A percentile compares a stretch with the other conserved stretches of the same genome.
phyloP scores from a whole-genome alignment of 2,329 filamentous ascomycete species.

The Colletotrichum sp. region DNA sequence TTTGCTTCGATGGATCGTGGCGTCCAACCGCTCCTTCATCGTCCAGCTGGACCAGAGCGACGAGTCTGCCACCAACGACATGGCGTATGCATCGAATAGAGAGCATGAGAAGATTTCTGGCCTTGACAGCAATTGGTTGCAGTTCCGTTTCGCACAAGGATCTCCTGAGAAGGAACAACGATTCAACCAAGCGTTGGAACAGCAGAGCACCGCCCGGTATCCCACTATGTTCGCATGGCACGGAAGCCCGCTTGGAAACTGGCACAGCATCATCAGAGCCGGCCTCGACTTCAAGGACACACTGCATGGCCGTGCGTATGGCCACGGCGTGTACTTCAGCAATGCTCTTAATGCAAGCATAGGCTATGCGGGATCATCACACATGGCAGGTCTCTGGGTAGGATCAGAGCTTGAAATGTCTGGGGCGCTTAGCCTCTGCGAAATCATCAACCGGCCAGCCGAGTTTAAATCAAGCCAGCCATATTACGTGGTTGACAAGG shows the following conservation, averaged over 20 bases:
- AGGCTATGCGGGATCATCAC: constrained; percentile 43
- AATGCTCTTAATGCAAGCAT: constrained; percentile 60
- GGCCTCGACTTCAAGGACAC: constrained; percentile 75
- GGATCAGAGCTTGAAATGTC: constrained; percentile 66
- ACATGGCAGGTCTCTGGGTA: constrained; percentile 56
- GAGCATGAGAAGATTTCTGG: constrained; percentile 62
- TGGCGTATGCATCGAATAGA: constrained; percentile 1
- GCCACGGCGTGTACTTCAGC: constrained; percentile 85
- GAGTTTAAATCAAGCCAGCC: constrained; percentile 62
- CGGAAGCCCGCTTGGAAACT: constrained; percentile 77
- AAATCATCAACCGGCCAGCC: constrained; percentile 77
- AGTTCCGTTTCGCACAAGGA: constrained; percentile 89
- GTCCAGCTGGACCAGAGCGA: constrained; percentile 67
- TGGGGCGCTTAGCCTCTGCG: constrained; percentile 75
- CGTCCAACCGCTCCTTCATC: constrained; percentile 88
- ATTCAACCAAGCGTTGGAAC: constrained; percentile 69
- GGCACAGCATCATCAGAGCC: constrained; percentile 88
- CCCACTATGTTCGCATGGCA: constrained; percentile 89
- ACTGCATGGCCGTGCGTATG: constrained; percentile 71
- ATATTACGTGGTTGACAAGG: constrained; percentile 74
- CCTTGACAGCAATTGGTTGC: constrained; percentile 67
- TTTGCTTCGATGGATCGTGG: constrained; percentile 84
- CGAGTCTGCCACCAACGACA: not conserved
- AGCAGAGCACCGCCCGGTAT: constrained; percentile 41
- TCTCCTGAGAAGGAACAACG: constrained; percentile 84